phyloP scores from a whole-genome alignment of 805 yeast species.

The Diddensiella caesifluorescens region DNA sequence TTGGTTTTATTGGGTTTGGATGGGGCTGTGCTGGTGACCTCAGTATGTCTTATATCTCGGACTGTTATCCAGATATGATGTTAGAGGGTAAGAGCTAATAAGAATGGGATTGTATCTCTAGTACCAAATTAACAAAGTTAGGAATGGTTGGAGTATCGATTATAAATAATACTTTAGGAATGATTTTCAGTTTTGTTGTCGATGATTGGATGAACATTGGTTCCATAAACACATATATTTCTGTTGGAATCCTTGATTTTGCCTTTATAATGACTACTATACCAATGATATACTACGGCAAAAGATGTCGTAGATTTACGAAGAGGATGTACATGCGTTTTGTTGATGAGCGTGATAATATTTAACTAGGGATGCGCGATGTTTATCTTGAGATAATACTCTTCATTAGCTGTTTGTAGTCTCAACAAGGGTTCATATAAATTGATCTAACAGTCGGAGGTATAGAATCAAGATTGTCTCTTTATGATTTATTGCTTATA shows the following conservation, averaged over 20 bases:
- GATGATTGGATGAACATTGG: slow-evolving; percentile 58
- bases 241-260: slow-evolving; percentile 52
- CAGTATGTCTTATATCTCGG: slow-evolving; percentile 50
- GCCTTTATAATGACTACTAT: slow-evolving; percentile 48
- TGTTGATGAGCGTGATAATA: slow-evolving; percentile 17
- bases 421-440: no score
- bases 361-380: no score
- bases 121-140: no score
- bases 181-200: slow-evolving; percentile 55
- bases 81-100: no score
- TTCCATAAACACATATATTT: slow-evolving; percentile 48
- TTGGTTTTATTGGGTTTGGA: slow-evolving; percentile 53
- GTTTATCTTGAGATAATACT: no score
- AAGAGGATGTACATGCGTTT: slow-evolving; percentile 18
- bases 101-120: no score
- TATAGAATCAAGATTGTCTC: no score
- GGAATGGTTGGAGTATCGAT: slow-evolving; percentile 54
- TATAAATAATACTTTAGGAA: slow-evolving; percentile 54
- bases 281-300: slow-evolving; percentile 59
- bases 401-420: no score
- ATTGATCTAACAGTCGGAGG: no score
- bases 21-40: slow-evolving; percentile 57
- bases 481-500: no score
- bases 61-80: slow-evolving; percentile 49
- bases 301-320: slow-evolving; percentile 41